phyloP scores from a whole-genome alignment of 805 yeast species.

The Jamesozyma hellenica region DNA sequence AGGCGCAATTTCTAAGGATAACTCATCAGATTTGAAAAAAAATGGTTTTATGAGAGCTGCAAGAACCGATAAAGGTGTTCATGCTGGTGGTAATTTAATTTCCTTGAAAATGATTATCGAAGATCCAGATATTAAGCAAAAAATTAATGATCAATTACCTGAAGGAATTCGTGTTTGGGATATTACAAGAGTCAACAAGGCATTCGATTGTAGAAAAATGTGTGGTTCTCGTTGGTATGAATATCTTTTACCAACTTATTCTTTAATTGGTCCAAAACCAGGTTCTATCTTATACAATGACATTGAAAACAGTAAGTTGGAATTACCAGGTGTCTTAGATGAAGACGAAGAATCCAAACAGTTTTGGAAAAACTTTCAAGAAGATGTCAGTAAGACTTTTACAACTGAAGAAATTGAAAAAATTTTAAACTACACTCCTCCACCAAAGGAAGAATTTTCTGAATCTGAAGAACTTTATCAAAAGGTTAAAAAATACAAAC shows the following conservation, averaged over 20 bases:
- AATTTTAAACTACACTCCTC: slow-evolving; percentile 26
- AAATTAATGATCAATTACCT: slow-evolving; percentile 69
- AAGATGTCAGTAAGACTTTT: slow-evolving; percentile 30
- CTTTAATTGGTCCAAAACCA: slow-evolving; percentile 86
- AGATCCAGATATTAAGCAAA: slow-evolving; percentile 55
- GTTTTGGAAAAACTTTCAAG: slow-evolving; percentile 50
- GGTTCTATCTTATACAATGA: slow-evolving; percentile 52
- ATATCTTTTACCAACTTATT: slow-evolving; percentile 83
- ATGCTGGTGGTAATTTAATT: slow-evolving; percentile 91
- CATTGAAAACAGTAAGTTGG: slow-evolving; percentile 41
- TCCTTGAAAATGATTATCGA: slow-evolving; percentile 60
- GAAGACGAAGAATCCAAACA: slow-evolving; percentile 57
- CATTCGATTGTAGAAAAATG: slow-evolving; percentile 90
- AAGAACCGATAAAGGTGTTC: slow-evolving; percentile 91
- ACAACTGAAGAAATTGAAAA: slow-evolving; percentile 19
- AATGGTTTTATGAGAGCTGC: slow-evolving; percentile 82
- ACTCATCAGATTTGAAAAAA: slow-evolving; percentile 80
- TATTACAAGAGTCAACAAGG: slow-evolving; percentile 73
- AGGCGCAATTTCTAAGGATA: slow-evolving; percentile 81
- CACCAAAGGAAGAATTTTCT: slow-evolving; percentile 31
- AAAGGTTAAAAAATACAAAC: slow-evolving; percentile 44
- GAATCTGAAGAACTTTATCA: slow-evolving; percentile 31
- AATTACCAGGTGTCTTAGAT: slow-evolving; percentile 50
- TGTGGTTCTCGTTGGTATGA: slow-evolving; percentile 95
- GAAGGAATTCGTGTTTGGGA: slow-evolving; percentile 91